Conservation (phyloP, 257 asterid genomes). For the Capsicum chinense region DNA sequence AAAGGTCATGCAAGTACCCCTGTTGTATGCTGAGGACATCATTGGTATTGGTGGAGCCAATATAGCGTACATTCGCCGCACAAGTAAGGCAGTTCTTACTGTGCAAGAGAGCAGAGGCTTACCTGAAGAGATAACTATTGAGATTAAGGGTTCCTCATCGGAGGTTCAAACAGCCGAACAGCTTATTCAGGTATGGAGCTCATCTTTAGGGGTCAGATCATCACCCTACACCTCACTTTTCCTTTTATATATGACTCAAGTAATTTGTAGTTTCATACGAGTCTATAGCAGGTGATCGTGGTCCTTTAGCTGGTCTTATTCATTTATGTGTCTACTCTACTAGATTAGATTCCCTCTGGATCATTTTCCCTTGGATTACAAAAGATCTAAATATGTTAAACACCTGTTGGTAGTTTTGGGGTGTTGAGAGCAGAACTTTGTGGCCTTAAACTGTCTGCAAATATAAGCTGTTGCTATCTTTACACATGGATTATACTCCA, state of each 20-base stretch:
- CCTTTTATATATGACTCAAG: conserved; percentile 4
- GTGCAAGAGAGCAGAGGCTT: conserved; percentile 76
- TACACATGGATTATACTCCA: neutral
- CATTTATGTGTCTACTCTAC: neutral
- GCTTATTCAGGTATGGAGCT: conserved; percentile 67
- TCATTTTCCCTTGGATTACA: neutral
- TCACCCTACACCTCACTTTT: neutral
- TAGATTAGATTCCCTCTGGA: neutral
- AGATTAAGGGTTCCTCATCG: conserved; percentile 80
- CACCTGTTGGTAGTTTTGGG: neutral
- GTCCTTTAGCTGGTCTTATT: conserved; percentile 8
- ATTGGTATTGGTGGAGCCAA: conserved; percentile 78
- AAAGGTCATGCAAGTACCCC: conserved; percentile 87
- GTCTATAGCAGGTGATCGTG: neutral
- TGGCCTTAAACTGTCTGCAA: neutral
- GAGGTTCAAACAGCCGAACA: conserved; percentile 86
- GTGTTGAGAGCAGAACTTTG: conserved; percentile 15
- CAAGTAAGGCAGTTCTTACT: conserved; percentile 75
- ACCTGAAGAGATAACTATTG: conserved; percentile 81
- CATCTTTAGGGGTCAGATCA: conserved; percentile 18
- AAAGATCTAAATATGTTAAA: neutral
- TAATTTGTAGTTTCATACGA: conserved; percentile 8
- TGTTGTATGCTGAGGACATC: conserved; percentile 82
- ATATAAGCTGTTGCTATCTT: neutral
- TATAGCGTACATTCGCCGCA: conserved; percentile 77